Evolutionary conservation across 768 basidiomycete genomes (phyloP), one percentile per base, ranked within the genome.

Genomic region (Tephrocybe sp.): DNA sequence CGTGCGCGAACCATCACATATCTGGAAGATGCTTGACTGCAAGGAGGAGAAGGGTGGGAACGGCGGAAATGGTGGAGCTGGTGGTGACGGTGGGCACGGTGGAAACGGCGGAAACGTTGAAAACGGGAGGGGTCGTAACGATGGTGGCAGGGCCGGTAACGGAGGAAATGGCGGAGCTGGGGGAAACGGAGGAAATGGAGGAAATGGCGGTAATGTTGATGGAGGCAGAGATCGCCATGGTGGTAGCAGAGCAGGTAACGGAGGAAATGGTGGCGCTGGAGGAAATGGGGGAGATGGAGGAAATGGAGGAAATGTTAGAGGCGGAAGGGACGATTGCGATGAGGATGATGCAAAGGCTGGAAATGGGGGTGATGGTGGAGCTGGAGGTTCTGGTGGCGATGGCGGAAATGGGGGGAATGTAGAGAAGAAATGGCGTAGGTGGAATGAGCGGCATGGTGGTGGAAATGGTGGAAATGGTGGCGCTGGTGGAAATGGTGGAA

Each of bases 11-110:
- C 43, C 52, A 4, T 51, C 46, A 12, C 35, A 35, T 23, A 45
- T 57, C 5, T 48, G 45, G 23, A 49, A 57, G 26, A 57, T 57
- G 49, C 44, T 51, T 8, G 56, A 57, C 26, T 57, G 56, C 48
- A 53, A 53, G 42, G 52, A 53, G 26, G 38, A 51, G 13, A 51
- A 51, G 32, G 22, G 36, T 19, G 52, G 39, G 6, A 51, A 39
- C 19, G 51, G 52, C n/a, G 52, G 53, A 2, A 22, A 34, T 16
- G 48, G 48, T 35, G 53, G 53, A 6, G n/a, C 42, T 22, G 46
- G 46, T 20, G 47, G 53, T 4, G 45, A 54, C 19, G 51, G 51
- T 6, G 55, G 55, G 9, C 45, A 56, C 22, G 56, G 44, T 33
- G 56, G 49, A 23, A 52, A 57, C 19, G 52, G 48, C 10, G 48